Evolutionary conservation across 2,329 filamentous ascomycete genomes (phyloP), one percentile per base, ranked within the genome.

Genomic region (Plenodomus tracheiphilus): DNA sequence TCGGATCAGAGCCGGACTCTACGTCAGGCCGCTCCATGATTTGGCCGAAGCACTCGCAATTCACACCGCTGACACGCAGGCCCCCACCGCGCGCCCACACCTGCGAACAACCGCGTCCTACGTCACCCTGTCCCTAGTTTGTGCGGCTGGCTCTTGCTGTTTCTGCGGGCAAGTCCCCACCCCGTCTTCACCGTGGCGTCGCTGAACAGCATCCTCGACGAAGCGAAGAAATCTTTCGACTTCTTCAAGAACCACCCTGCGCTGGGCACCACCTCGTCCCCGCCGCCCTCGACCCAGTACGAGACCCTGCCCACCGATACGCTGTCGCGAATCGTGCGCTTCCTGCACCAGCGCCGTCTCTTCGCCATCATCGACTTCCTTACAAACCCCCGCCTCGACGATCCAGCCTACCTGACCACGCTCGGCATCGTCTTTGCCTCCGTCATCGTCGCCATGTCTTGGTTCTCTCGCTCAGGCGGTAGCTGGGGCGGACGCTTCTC

Each of bases 401-500:
- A 69, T 49, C 63, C 66, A 35, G 39, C 61, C 47, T 65, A 69
- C 56, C 62, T 70, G 41, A 64, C 64, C 19, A 63, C 66, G 30
- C 59, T 73, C 51, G 54, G 57, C 37, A 49, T 70, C 46, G 55
- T 68, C 53, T 68, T 75, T 45, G 73, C 75, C 47, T 58, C 73
- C 38, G 56, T 75, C 52, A 66, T 76, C 51, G 56, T 74, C 51
- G 72, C 74, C 47, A 72, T 74, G 77, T 75, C 74, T 39, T 79
- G 77, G 77, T 74, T 75, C 41, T 77, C 75, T 19, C 75, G 76
- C 52, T 62, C 75, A 44, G 72, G 73, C 49, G 62, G 68, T 58
- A 58, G 57, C 47, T 73, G 74, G 61, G 68, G 73, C 37, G 76
- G 77, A 30, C 74, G 75, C 53, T 78, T 79, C 65, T 78, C 75